Evolutionary conservation across 805 yeast genomes (phyloP).

Genomic region (Hyphopichia homilentoma): DNA sequence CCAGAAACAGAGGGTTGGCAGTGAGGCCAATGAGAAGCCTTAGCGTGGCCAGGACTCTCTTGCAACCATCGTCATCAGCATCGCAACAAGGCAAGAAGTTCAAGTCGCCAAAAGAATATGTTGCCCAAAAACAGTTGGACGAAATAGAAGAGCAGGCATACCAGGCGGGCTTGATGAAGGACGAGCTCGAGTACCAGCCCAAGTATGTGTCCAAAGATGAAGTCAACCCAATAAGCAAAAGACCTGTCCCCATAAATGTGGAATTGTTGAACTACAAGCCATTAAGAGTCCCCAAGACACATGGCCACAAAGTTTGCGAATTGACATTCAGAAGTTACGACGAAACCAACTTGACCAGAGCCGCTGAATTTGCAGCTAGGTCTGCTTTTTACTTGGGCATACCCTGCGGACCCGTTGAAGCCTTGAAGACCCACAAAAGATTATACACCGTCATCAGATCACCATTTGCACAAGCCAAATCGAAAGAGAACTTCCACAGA

Average conservation of each 20-base stretch:
- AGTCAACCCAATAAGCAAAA: slow-evolving; percentile 17
- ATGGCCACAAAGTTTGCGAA: slow-evolving; percentile 78
- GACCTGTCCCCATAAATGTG: slow-evolving; percentile 81
- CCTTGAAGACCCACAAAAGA: slow-evolving; percentile 65
- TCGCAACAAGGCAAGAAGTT: slow-evolving; percentile 12
- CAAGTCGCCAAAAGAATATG: slow-evolving; percentile 28
- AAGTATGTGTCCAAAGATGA: slow-evolving; percentile 20
- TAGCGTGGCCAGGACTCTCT: too few species aligned
- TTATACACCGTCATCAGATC: slow-evolving; percentile 92
- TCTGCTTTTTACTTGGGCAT: slow-evolving; percentile 88
- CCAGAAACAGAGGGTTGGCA: too few species aligned
- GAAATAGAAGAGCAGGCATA: slow-evolving; percentile 23
- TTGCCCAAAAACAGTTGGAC: slow-evolving; percentile 22
- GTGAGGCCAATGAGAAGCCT: too few species aligned
- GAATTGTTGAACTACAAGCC: slow-evolving; percentile 83
- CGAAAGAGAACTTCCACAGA: slow-evolving; percentile 92
- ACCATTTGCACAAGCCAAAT: slow-evolving; percentile 91
- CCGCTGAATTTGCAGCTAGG: slow-evolving; percentile 81
- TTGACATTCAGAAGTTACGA: slow-evolving; percentile 70
- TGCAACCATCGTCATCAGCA: too few species aligned
- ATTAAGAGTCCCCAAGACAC: slow-evolving; percentile 56
- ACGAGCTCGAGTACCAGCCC: slow-evolving; percentile 27
- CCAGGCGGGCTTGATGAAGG: slow-evolving; percentile 21
- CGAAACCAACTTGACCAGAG: slow-evolving; percentile 65
- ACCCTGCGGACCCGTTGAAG: slow-evolving; percentile 76